Conservation (phyloP, 2,329 filamentous ascomycete genomes). For the Hypoxylon sp. region DNA sequence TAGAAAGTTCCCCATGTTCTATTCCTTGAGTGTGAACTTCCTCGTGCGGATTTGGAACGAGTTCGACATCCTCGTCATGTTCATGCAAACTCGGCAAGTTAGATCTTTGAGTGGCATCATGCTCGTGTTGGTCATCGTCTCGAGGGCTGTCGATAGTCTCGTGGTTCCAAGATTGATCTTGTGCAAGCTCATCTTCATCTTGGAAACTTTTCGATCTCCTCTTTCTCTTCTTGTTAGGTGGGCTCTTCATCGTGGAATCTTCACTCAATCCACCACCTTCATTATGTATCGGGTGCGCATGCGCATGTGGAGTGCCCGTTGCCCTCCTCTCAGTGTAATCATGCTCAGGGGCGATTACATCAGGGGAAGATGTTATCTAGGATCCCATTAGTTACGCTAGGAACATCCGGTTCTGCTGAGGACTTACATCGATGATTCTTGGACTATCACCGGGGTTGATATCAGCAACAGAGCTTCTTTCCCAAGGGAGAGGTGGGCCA, state of each 20-base stretch:
- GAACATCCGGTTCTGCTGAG: not conserved
- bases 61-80: constrained; percentile 26
- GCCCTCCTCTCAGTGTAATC: constrained; percentile 7
- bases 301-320: constrained; percentile 10
- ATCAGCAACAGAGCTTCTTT: constrained; percentile 31
- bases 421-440: constrained; percentile 46
- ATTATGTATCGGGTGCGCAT: constrained; percentile 16
- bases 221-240: constrained; percentile 39
- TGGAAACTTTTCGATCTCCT: constrained; percentile 34
- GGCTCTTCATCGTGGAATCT: constrained; percentile 11
- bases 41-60: constrained; percentile 23
- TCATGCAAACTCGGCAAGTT: constrained; percentile 23
- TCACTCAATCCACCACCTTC: constrained; percentile 6
- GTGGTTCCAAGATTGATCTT: constrained; percentile 38
- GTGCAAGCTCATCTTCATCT: constrained; percentile 49
- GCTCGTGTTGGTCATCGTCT: constrained; percentile 42
- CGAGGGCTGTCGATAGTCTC: constrained; percentile 27
- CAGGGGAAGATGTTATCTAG: constrained; percentile 50
- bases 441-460: constrained; percentile 31
- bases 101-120: constrained; percentile 38
- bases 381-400: constrained; percentile 26
- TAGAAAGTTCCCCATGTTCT: constrained; percentile 1
- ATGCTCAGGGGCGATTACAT: constrained; percentile 42
- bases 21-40: not conserved
- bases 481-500: constrained; percentile 49